Percentiles rank a stretch among this genome's conserved stretches.
Evolutionary conservation across 768 basidiomycete species (phyloP).

Genomic region (Tulasnella sp.): DNA sequence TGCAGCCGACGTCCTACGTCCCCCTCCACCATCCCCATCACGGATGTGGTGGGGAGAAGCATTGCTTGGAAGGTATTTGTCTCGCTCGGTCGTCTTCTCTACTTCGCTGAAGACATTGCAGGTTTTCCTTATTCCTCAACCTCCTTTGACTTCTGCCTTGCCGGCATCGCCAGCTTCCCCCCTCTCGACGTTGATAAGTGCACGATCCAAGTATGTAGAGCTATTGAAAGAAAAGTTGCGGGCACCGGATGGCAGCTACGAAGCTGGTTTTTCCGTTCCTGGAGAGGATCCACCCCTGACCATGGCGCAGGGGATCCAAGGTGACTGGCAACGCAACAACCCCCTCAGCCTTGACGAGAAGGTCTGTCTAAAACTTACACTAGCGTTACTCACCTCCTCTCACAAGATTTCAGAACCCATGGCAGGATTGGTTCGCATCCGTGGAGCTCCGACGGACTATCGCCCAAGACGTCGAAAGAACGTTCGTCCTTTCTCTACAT

Average conservation of each 20-base stretch:
- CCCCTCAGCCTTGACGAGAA: conserved; percentile 70
- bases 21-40: conserved; percentile 15
- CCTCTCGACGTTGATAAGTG: conserved; percentile 31
- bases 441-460: conserved; percentile 84
- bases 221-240: conserved; percentile 57
- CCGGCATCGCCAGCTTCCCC: conserved; percentile 22
- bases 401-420: conserved; percentile 57
- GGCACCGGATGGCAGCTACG: conserved; percentile 78
- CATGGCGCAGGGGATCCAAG: conserved; percentile 21
- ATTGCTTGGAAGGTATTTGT: conserved; percentile 70
- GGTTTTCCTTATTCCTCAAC: conserved; percentile 55
- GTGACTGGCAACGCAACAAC: conserved; percentile 59
- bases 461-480: conserved; percentile 87
- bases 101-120: conserved; percentile 24
- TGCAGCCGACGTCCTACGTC: conserved; percentile 22
- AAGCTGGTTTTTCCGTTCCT: conserved; percentile 49
- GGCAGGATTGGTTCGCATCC: conserved; percentile 87
- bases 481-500: conserved; percentile 41
- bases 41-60: conserved; percentile 59
- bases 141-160: conserved; percentile 34
- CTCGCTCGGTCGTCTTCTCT: conserved; percentile 18
- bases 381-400: background rate
- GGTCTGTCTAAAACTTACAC: conserved; percentile 29
- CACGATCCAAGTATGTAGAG: conserved; percentile 44
- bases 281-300: conserved; percentile 32